phyloP scores from a whole-genome alignment of 2,329 filamentous ascomycete genomes.

The Aurifilum marmelostoma region DNA sequence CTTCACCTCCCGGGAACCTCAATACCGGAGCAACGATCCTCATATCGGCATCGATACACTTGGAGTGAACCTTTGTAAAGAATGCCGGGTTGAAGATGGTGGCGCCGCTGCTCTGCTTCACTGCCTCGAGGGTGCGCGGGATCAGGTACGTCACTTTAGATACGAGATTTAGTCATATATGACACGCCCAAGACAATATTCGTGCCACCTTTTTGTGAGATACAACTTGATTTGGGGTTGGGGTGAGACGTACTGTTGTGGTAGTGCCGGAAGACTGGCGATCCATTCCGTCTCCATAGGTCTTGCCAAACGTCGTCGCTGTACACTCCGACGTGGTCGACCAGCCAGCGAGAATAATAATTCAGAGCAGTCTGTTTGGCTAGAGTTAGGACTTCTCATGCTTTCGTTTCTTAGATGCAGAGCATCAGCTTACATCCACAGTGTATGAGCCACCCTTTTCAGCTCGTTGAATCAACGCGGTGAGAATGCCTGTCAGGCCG shows the following conservation, averaged over 20 bases:
- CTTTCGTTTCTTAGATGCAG: background rate
- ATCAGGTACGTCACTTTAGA: constrained; percentile 41
- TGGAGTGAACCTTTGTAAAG: constrained; percentile 40
- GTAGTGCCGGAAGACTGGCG: constrained; percentile 53
- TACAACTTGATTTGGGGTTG: background rate
- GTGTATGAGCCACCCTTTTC: constrained; percentile 18
- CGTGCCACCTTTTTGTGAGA: background rate
- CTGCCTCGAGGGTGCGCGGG: constrained; percentile 44
- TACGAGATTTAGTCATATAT: background rate
- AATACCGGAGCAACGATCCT: constrained; percentile 20
- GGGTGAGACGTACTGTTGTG: constrained; percentile 35
- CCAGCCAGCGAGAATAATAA: constrained; percentile 49
- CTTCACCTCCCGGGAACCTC: constrained; percentile 22
- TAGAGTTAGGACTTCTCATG: background rate
- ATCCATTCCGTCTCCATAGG: constrained; percentile 49
- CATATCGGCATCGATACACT: background rate
- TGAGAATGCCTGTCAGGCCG: constrained; percentile 44
- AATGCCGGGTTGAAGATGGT: constrained; percentile 51
- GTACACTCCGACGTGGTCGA: constrained; percentile 44
- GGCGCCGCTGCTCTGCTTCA: constrained; percentile 41
- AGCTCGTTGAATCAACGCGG: constrained; percentile 36
- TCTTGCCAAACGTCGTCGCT: constrained; percentile 50
- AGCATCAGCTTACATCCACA: constrained; percentile 7
- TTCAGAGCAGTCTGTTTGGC: constrained; percentile 40
- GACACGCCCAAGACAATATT: background rate